These are phyloP conservation scores for Naematelia encephala DNA, from an alignment of 768 basidiomycete species.

Conservation along the genomic window DNA sequence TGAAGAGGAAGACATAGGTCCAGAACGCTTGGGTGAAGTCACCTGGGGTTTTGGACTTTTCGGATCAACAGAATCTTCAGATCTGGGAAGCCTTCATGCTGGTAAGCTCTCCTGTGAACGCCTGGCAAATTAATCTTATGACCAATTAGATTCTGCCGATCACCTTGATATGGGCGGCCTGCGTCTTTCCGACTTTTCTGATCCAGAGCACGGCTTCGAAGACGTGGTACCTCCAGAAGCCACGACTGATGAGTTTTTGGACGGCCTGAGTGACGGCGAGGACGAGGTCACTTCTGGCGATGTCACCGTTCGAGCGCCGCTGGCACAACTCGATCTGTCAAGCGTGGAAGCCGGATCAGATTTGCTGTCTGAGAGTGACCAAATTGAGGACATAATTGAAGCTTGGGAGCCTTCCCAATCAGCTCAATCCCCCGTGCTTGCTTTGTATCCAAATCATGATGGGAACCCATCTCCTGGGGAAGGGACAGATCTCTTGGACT, in stretches of 20 bases:
- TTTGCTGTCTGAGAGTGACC: neutral
- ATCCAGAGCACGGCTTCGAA: slow-evolving; percentile 24
- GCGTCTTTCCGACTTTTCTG: slow-evolving; percentile 32
- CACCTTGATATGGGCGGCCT: slow-evolving; percentile 40
- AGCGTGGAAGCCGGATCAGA: neutral
- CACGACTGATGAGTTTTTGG: neutral
- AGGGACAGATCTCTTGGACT: too few species aligned
- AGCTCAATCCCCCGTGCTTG: too few species aligned
- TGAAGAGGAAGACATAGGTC: slow-evolving; percentile 2
- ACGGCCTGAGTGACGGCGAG: neutral
- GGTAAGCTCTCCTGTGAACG: neutral
- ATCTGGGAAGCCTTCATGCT: neutral
- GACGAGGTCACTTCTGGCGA: neutral
- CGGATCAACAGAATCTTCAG: neutral
- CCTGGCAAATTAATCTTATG: neutral
- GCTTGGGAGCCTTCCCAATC: too few species aligned
- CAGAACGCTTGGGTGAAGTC: slow-evolving; percentile 1
- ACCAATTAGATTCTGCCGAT: slow-evolving; percentile 5
- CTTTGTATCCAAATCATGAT: too few species aligned
- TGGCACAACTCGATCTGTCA: neutral
- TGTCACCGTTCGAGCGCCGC: neutral
- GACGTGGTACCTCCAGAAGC: neutral
- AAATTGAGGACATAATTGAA: too few species aligned
- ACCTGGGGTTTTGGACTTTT: neutral
- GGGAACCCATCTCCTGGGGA: too few species aligned